Percentiles rank a stretch among this genome's conserved stretches.
phyloP scores from a whole-genome alignment of 2,329 filamentous ascomycete genomes.

The Colletotrichum abscissum region DNA sequence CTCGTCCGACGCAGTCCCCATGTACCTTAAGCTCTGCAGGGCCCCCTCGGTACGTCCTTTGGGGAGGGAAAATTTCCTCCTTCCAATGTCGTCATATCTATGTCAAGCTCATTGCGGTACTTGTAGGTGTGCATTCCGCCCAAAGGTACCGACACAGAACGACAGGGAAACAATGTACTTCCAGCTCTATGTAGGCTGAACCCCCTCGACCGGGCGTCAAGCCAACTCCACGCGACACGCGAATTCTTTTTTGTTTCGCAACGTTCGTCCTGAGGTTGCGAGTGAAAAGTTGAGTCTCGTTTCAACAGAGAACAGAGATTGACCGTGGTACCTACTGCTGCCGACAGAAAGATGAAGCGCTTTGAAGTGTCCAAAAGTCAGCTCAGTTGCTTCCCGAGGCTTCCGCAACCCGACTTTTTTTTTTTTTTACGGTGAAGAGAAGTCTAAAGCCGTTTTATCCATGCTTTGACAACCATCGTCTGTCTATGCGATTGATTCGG shows the following conservation, averaged over 20 bases:
- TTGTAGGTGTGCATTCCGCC: background rate
- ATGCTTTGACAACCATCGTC: constrained; percentile 2
- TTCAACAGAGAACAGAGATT: constrained; percentile 6
- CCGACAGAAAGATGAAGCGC: constrained; percentile 1
- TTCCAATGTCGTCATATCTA: constrained; percentile 32
- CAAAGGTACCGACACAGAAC: background rate
- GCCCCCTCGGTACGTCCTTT: constrained; percentile 12
- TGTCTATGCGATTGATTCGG: constrained; percentile 1
- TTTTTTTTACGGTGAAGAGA: background rate
- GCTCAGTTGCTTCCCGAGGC: constrained; percentile 11
- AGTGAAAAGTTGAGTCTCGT: background rate
- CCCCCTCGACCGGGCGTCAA: background rate
- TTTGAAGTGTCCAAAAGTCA: background rate
- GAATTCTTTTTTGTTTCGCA: background rate
- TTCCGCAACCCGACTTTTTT: constrained; percentile 6
- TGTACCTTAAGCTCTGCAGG: constrained; percentile 25
- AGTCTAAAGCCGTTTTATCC: constrained; percentile 1
- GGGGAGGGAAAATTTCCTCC: constrained; percentile 19
- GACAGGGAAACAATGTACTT: background rate
- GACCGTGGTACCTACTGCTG: background rate
- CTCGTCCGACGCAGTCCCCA: constrained; percentile 3
- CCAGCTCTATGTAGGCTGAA: background rate
- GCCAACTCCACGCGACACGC: constrained; percentile 1
- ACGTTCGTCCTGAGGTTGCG: constrained; percentile 5
- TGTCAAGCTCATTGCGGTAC: constrained; percentile 15